phyloP scores from a whole-genome alignment of 2,329 filamentous ascomycete species.

The Trichophyton verrucosum region DNA sequence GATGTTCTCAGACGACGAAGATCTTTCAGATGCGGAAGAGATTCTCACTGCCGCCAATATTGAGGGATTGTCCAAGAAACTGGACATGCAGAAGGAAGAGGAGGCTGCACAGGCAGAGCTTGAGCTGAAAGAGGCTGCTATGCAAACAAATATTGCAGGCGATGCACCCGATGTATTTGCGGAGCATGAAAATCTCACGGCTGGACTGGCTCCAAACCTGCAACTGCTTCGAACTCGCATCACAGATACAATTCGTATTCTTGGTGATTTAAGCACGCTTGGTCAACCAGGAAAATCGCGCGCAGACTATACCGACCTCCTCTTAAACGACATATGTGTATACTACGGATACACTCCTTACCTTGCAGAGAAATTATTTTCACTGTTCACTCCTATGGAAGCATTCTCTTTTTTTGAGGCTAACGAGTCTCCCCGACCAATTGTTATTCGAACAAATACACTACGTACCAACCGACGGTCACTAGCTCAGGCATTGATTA shows the following conservation, averaged over 20 bases:
- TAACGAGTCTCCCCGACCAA: slow-evolving; percentile 85
- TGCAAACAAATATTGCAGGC: slow-evolving; percentile 87
- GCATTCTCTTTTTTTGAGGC: slow-evolving; percentile 98
- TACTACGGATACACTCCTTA: slow-evolving; percentile 96
- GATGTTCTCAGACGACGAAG: slow-evolving; percentile 93
- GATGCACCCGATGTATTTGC: slow-evolving; percentile 55
- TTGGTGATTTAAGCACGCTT: slow-evolving; percentile 77
- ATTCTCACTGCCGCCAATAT: slow-evolving; percentile 92
- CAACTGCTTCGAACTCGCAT: slow-evolving; percentile 80
- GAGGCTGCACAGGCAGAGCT: slow-evolving; percentile 73
- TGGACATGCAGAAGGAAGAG: slow-evolving; percentile 64
- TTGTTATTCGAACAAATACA: slow-evolving; percentile 95
- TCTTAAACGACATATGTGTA: slow-evolving; percentile 82
- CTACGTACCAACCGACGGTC: slow-evolving; percentile 65
- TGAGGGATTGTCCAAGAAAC: slow-evolving; percentile 70
- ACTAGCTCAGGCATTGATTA: slow-evolving; percentile 85
- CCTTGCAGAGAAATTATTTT: slow-evolving; percentile 90
- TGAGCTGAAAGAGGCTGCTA: slow-evolving; percentile 69
- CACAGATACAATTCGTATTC: slow-evolving; percentile 80
- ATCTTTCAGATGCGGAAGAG: slow-evolving; percentile 77
- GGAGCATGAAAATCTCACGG: slow-evolving; percentile 43
- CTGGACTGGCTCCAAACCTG: slow-evolving; percentile 70
- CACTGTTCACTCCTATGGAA: slow-evolving; percentile 82
- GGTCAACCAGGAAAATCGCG: slow-evolving; percentile 69
- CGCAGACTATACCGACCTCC: slow-evolving; percentile 73